Evolutionary conservation across 768 basidiomycete genomes (phyloP), one percentile per base, ranked within the genome.

Genomic region (Tylopilus vinaceipallidus): DNA sequence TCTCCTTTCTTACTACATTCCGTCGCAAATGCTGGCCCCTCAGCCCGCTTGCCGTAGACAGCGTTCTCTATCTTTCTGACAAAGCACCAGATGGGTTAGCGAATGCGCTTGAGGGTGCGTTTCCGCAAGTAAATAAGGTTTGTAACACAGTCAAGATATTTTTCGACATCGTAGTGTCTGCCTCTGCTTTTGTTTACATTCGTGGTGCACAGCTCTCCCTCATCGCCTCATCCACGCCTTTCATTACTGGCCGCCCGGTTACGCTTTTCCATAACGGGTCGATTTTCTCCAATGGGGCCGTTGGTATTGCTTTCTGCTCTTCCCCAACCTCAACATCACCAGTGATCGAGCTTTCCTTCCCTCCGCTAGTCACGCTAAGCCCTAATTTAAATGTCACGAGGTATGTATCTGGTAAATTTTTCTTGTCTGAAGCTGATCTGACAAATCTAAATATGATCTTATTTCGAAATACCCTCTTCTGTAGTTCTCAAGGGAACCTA

Each of bases 151-250:
- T 42, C 13, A 19, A 19, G 23, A 16, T 10, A 32, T 26, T n/a
- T n/a, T n/a, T n/a, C n/a, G n/a, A n/a, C n/a, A n/a, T n/a, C n/a
- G n/a, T n/a, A n/a, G n/a, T n/a, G n/a, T n/a, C n/a, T n/a, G n/a
- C n/a, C n/a, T n/a, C n/a, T n/a, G n/a, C n/a, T n/a, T 6, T 41
- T 37, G 27, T 50, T 16, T 39, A 23, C 13, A 19, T 26, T 26
- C 16, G 32, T 40, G 38, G n/a, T 20, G 4, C 11, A 27, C 59
- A 88, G 81, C 67, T 88, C 45, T 86, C 88, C 4, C 73, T 91
- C 17, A 65, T 86, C 19, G 84, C 83, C 0, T 74, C 88, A 0
- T 84, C 88, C 3, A 91, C 90, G 2, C 88, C 88, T 1, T 91
- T 91, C 62, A 69, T 88, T 6, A 91, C 87, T 2, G 90, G 88